Evolutionary conservation across 441 rosid species (phyloP).

Genomic region (Erysimum pusillum): DNA sequence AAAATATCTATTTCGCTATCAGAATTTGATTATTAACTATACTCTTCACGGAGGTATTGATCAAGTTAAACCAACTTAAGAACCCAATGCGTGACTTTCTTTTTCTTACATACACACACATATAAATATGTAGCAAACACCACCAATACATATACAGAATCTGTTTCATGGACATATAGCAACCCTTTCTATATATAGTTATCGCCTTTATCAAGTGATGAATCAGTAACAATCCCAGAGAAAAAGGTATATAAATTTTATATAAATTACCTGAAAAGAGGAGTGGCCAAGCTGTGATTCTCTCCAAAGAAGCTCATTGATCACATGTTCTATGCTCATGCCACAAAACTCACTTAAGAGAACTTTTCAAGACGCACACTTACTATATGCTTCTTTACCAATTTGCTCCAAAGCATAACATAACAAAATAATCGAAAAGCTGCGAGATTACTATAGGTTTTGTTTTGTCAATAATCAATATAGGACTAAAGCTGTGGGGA

Average conservation of each 20-base stretch:
- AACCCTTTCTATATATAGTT: slow-evolving; percentile 21
- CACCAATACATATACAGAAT: slow-evolving; percentile 15
- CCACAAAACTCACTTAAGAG: slow-evolving; percentile 40
- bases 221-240: slow-evolving; percentile 11
- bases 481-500: slow-evolving; percentile 32
- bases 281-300: slow-evolving; percentile 37
- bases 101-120: neutral
- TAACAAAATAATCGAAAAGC: slow-evolving; percentile 23
- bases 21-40: slow-evolving; percentile 13
- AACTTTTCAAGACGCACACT: slow-evolving; percentile 34
- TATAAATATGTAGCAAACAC: neutral
- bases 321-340: slow-evolving; percentile 45
- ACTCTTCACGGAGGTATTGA: slow-evolving; percentile 20
- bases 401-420: slow-evolving; percentile 27
- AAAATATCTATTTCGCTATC: slow-evolving; percentile 41
- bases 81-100: slow-evolving; percentile 13
- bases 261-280: slow-evolving; percentile 44
- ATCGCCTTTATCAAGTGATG: slow-evolving; percentile 8
- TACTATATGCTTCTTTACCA: slow-evolving; percentile 19
- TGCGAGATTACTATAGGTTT: slow-evolving; percentile 18
- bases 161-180: slow-evolving; percentile 18
- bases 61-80: slow-evolving; percentile 6
- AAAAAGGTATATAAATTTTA: neutral
- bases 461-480: too few species aligned
- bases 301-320: slow-evolving; percentile 49